A percentile compares a stretch with the other conserved stretches of the same genome.
Evolutionary conservation across 306 rosid genomes (phyloP).

Genomic region (Ammopiptanthus mongolicus): DNA sequence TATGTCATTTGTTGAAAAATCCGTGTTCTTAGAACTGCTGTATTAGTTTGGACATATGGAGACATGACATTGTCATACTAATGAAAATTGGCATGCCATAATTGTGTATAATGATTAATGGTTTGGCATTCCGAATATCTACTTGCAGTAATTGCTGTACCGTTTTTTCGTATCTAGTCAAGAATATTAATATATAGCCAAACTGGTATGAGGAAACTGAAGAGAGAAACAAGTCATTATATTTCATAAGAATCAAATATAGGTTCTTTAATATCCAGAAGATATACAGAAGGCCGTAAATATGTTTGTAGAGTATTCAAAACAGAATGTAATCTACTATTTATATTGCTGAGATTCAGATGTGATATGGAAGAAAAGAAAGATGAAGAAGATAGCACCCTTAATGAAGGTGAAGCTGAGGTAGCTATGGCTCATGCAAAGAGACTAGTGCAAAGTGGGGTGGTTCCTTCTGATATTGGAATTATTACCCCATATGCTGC

Average conservation of each 20-base stretch:
- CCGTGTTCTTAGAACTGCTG: constrained; percentile 12
- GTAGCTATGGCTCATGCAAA: constrained; percentile 87
- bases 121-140: constrained; percentile 3
- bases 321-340: constrained; percentile 5
- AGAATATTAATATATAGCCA: not conserved
- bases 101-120: constrained; percentile 12
- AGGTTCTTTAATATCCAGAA: not conserved
- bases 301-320: not conserved
- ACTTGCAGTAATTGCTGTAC: not conserved
- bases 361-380: constrained; percentile 98
- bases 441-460: constrained; percentile 78
- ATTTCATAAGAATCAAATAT: constrained; percentile 7
- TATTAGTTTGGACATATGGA: not conserved
- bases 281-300: not conserved
- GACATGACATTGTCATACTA: not conserved
- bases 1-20: constrained; percentile 4
- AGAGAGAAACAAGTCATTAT: not conserved
- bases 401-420: constrained; percentile 94
- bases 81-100: not conserved
- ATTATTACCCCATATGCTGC: constrained; percentile 96
- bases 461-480: constrained; percentile 90
- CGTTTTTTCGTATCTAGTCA: not conserved
- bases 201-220: not conserved
- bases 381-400: constrained; percentile 97
- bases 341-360: constrained; percentile 44